Conservation (phyloP, 2,329 filamentous ascomycete species). For the Fusarium sp. region DNA sequence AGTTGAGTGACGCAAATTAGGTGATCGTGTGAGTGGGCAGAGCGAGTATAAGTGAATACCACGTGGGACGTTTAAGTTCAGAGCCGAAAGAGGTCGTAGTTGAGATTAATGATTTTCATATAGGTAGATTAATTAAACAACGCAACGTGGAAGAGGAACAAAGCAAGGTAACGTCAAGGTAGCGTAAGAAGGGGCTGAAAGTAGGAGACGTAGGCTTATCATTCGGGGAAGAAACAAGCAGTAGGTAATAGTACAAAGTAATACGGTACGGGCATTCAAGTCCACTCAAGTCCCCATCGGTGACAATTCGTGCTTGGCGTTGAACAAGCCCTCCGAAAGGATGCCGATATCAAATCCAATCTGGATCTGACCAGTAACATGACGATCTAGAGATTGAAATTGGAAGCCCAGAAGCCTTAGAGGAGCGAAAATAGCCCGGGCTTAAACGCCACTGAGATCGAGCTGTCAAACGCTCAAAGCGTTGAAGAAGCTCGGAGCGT, state of each 20-base stretch:
- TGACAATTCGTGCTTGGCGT: slow-evolving; percentile 40
- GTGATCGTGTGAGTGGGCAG: background rate
- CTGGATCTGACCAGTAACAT: background rate
- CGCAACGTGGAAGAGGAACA: slow-evolving; percentile 18
- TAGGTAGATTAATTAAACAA: slow-evolving; percentile 1
- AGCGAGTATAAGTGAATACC: slow-evolving; percentile 14
- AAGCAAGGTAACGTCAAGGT: slow-evolving; percentile 23
- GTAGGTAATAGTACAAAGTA: slow-evolving; percentile 3
- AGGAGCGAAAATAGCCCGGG: slow-evolving; percentile 4
- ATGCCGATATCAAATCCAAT: slow-evolving; percentile 15
- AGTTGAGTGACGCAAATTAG: slow-evolving; percentile 3
- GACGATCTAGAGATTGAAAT: slow-evolving; percentile 11
- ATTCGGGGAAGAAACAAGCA: slow-evolving; percentile 17
- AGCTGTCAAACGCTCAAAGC: slow-evolving; percentile 41
- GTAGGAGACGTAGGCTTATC: slow-evolving; percentile 44
- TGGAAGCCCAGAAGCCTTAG: background rate
- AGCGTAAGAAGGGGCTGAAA: slow-evolving; percentile 39
- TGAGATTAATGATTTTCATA: slow-evolving; percentile 4
- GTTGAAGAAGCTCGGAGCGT: slow-evolving; percentile 25
- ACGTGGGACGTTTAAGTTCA: slow-evolving; percentile 9
- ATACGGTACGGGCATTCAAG: slow-evolving; percentile 5
- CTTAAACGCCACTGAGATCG: slow-evolving; percentile 33
- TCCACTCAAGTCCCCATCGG: slow-evolving; percentile 3
- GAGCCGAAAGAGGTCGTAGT: slow-evolving; percentile 16
- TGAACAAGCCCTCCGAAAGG: slow-evolving; percentile 19